Evolutionary conservation across 208 protist species (phyloP).

Genomic region (Blechomonas ayalai): DNA sequence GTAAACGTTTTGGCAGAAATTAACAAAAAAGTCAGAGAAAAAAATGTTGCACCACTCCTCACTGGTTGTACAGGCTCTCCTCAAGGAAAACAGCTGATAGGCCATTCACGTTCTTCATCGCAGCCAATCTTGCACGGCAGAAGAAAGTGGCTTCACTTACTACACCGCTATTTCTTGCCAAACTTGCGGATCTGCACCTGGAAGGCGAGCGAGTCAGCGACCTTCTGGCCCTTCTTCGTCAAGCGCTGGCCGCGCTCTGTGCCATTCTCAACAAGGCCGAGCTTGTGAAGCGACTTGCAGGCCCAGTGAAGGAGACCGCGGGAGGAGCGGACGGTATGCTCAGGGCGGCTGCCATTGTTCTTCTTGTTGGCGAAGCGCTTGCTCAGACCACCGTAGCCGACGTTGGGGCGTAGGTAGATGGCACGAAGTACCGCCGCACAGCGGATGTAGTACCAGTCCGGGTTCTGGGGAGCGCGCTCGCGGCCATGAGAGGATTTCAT

Average conservation of each 20-base stretch:
- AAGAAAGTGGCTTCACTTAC: not conserved
- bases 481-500: conserved; percentile 95
- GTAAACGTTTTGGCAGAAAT: no score
- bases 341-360: conserved; percentile 80
- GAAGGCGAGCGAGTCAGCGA: conserved; percentile 93
- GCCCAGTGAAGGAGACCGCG: conserved; percentile 88
- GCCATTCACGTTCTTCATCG: no score
- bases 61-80: not conserved
- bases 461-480: conserved; percentile 95
- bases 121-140: no score
- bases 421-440: conserved; percentile 95
- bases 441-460: conserved; percentile 98
- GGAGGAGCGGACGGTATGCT: conserved; percentile 83
- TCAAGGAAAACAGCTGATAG: not conserved
- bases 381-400: conserved; percentile 91
- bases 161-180: conserved; percentile 11
- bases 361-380: conserved; percentile 92
- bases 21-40: conserved; percentile 1
- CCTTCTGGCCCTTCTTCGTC: conserved; percentile 91
- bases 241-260: conserved; percentile 83
- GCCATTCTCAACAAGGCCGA: conserved; percentile 89
- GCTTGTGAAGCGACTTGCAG: conserved; percentile 92
- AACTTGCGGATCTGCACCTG: conserved; percentile 78
- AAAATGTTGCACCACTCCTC: not conserved
- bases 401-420: conserved; percentile 93